Evolutionary conservation across 345 rosid genomes (phyloP).

Genomic region (Boechera divaricarpa): DNA sequence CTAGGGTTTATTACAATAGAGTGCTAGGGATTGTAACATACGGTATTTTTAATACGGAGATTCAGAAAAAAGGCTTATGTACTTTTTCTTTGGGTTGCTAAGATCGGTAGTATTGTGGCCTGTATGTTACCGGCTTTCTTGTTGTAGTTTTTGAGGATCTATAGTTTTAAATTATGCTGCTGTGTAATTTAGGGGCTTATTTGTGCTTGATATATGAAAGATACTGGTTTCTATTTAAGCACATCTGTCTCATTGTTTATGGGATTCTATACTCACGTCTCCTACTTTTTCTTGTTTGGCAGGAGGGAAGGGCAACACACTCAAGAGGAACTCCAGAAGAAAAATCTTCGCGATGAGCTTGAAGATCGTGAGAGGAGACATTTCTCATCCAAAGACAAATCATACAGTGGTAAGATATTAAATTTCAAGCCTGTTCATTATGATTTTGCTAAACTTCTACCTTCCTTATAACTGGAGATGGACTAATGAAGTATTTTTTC

Average conservation of each 20-base stretch:
- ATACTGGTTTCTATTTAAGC: neutral
- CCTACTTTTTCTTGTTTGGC: conserved; percentile 30
- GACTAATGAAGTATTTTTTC: conserved; percentile 7
- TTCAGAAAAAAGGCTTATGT: neutral
- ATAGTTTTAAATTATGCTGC: neutral
- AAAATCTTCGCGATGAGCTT: conserved; percentile 82
- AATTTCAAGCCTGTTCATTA: conserved; percentile 7
- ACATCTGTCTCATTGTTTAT: neutral
- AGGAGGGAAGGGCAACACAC: conserved; percentile 97
- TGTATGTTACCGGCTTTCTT: neutral
- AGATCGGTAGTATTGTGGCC: neutral
- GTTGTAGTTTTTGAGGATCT: conserved; percentile 11
- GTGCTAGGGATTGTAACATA: neutral
- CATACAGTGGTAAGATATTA: conserved; percentile 54
- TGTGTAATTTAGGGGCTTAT: neutral
- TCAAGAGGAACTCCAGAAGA: conserved; percentile 83
- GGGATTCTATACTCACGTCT: neutral
- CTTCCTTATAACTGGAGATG: neutral
- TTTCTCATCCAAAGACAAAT: conserved; percentile 86
- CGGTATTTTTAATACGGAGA: neutral
- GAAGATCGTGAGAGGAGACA: conserved; percentile 92
- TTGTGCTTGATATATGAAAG: neutral
- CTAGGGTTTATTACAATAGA: conserved; percentile 37
- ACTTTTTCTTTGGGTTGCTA: neutral
- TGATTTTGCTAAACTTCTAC: neutral